Evolutionary conservation across 345 rosid species (phyloP).

Genomic region (Bretschneidera sinensis): DNA sequence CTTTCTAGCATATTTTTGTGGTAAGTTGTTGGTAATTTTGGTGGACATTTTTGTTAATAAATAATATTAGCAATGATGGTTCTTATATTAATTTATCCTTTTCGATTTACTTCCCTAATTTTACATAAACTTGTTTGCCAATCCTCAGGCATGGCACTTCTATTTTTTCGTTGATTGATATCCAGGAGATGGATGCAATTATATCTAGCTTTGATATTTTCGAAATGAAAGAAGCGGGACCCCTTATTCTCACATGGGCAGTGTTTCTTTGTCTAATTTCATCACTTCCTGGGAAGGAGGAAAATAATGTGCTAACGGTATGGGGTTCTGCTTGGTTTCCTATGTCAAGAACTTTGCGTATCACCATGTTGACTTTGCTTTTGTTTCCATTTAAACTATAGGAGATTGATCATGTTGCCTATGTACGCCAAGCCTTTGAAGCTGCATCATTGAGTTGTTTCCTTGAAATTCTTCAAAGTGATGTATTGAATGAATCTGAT

Average conservation of each 20-base stretch:
- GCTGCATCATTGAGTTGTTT: constrained; percentile 67
- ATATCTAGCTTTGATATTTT: constrained; percentile 59
- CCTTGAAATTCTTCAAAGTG: constrained; percentile 68
- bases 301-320: constrained; percentile 55
- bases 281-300: constrained; percentile 75
- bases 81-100: no score
- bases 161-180: constrained; percentile 56
- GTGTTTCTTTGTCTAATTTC: constrained; percentile 80
- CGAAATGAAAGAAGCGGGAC: constrained; percentile 72
- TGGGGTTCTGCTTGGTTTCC: constrained; percentile 18
- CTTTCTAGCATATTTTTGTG: neutral
- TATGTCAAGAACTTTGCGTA: constrained; percentile 11
- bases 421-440: constrained; percentile 85
- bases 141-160: constrained; percentile 55
- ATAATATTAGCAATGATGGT: no score
- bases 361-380: constrained; percentile 5
- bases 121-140: constrained; percentile 21
- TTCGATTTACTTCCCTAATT: constrained; percentile 1
- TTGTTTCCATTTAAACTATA: constrained; percentile 26
- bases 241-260: constrained; percentile 85
- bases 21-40: no score
- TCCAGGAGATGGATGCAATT: constrained; percentile 84
- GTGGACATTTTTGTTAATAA: no score
- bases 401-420: constrained; percentile 87
- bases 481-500: constrained; percentile 59